phyloP scores from a whole-genome alignment of 164 flowering plant genomes.

The Amborella trichopoda region DNA sequence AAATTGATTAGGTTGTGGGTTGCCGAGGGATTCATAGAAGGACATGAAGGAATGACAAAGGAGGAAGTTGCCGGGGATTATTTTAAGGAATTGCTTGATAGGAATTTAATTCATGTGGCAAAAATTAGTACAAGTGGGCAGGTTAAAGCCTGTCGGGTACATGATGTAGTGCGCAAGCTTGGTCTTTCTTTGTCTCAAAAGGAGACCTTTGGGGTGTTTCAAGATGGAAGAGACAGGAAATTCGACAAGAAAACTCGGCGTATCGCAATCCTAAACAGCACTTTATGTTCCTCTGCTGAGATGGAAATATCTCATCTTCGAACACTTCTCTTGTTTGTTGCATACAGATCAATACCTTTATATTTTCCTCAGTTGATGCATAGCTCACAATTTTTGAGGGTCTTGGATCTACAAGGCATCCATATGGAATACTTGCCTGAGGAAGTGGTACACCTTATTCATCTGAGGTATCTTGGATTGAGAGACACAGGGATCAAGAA shows the following conservation, averaged over 20 bases:
- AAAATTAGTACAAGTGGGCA: slow-evolving; percentile 16
- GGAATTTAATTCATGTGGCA: slow-evolving; percentile 4
- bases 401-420: slow-evolving; percentile 21
- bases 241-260: slow-evolving; percentile 7
- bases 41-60: background rate
- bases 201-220: slow-evolving; percentile 13
- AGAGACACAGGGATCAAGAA: slow-evolving; percentile 18
- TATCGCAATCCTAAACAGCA: slow-evolving; percentile 14
- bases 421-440: slow-evolving; percentile 18
- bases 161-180: slow-evolving; percentile 34
- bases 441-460: slow-evolving; percentile 14
- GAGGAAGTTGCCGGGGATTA: slow-evolving; percentile 1
- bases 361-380: slow-evolving; percentile 7
- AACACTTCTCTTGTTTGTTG: slow-evolving; percentile 18
- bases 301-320: slow-evolving; percentile 15
- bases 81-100: background rate
- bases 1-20: background rate
- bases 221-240: slow-evolving; percentile 1
- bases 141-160: slow-evolving; percentile 23
- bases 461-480: slow-evolving; percentile 25
- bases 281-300: slow-evolving; percentile 5
- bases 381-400: slow-evolving; percentile 16
- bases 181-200: slow-evolving; percentile 16
- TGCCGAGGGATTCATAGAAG: background rate
- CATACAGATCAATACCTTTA: slow-evolving; percentile 7